A percentile compares a stretch with the other conserved stretches of the same genome.
phyloP scores from a whole-genome alignment of 1,139 yeast genomes.

The Sugiyamaella neomexicana region DNA sequence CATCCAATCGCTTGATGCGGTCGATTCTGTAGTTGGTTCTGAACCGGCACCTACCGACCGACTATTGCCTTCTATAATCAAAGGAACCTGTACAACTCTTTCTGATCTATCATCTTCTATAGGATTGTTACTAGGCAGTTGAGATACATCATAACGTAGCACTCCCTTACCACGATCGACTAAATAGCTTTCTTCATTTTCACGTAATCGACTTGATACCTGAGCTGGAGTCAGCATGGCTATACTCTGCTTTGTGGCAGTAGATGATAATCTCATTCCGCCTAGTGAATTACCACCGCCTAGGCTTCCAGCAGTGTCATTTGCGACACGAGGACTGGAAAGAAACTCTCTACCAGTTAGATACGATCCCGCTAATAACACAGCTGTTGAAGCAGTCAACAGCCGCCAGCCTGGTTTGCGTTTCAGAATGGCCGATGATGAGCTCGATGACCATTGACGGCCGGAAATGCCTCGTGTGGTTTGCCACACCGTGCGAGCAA shows the following conservation, averaged over 20 bases:
- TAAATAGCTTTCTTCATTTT: slow-evolving; percentile 73
- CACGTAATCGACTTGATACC: slow-evolving; percentile 67
- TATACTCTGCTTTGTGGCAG: slow-evolving; percentile 24
- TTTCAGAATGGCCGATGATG: slow-evolving; percentile 6
- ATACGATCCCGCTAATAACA: slow-evolving; percentile 16
- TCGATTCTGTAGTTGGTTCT: background rate
- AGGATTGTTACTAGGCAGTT: slow-evolving; percentile 87
- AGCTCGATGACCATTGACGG: slow-evolving; percentile 1
- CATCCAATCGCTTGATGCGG: slow-evolving; percentile 75
- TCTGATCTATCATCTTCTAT: slow-evolving; percentile 94
- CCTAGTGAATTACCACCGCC: slow-evolving; percentile 5
- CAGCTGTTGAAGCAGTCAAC: slow-evolving; percentile 20
- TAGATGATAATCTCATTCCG: slow-evolving; percentile 4
- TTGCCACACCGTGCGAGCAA: slow-evolving; percentile 14
- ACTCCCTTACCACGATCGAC: slow-evolving; percentile 92
- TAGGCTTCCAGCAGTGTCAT: slow-evolving; percentile 10
- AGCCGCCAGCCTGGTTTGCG: slow-evolving; percentile 17
- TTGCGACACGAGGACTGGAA: slow-evolving; percentile 13
- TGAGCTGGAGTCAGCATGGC: slow-evolving; percentile 66
- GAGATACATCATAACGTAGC: slow-evolving; percentile 84
- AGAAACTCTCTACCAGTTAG: slow-evolving; percentile 12
- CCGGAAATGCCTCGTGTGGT: slow-evolving; percentile 1
- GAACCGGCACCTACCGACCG: background rate
- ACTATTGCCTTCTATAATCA: slow-evolving; percentile 39
- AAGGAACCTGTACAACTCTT: slow-evolving; percentile 78